phyloP scores from a whole-genome alignment of 2,329 filamentous ascomycete species.

The Xylariaceae sp. region DNA sequence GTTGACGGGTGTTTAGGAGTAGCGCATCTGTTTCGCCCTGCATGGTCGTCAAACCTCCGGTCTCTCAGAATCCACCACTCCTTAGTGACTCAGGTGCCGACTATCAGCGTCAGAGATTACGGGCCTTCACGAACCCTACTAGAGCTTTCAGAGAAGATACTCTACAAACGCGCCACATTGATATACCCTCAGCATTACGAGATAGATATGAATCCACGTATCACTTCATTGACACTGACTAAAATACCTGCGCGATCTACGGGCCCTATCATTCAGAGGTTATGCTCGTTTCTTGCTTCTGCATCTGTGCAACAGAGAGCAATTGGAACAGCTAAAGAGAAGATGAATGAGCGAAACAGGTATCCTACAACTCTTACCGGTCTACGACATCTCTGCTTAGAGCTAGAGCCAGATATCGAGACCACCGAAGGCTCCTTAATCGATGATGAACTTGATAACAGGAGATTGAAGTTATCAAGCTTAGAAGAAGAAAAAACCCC shows the following conservation, averaged over 20 bases:
- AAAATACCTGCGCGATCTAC: slow-evolving; percentile 50
- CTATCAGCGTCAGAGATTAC: slow-evolving; percentile 34
- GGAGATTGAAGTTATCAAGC: too few relatives aligned
- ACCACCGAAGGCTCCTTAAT: too few relatives aligned
- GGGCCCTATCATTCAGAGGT: slow-evolving; percentile 45
- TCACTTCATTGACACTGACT: slow-evolving; percentile 51
- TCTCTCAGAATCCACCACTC: slow-evolving; percentile 57
- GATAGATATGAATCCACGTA: slow-evolving; percentile 54
- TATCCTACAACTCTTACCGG: slow-evolving; percentile 45
- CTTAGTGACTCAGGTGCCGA: slow-evolving; percentile 52
- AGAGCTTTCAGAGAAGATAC: slow-evolving; percentile 42
- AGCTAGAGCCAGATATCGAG: slow-evolving; percentile 45
- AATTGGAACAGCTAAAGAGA: slow-evolving; percentile 32
- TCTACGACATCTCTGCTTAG: slow-evolving; percentile 50
- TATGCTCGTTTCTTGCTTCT: slow-evolving; percentile 45
- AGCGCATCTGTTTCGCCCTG: slow-evolving; percentile 48
- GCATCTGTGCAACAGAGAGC: slow-evolving; percentile 46
- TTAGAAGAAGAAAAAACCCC: neutral
- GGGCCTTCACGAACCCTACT: slow-evolving; percentile 34
- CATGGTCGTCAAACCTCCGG: slow-evolving; percentile 50
- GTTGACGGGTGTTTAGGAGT: slow-evolving; percentile 43
- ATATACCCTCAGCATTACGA: slow-evolving; percentile 46
- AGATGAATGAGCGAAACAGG: slow-evolving; percentile 25
- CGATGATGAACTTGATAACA: too few relatives aligned
- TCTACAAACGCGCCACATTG: slow-evolving; percentile 41